Evolutionary conservation across 1,139 yeast genomes (phyloP).

Genomic region (Ashbya aceris): DNA sequence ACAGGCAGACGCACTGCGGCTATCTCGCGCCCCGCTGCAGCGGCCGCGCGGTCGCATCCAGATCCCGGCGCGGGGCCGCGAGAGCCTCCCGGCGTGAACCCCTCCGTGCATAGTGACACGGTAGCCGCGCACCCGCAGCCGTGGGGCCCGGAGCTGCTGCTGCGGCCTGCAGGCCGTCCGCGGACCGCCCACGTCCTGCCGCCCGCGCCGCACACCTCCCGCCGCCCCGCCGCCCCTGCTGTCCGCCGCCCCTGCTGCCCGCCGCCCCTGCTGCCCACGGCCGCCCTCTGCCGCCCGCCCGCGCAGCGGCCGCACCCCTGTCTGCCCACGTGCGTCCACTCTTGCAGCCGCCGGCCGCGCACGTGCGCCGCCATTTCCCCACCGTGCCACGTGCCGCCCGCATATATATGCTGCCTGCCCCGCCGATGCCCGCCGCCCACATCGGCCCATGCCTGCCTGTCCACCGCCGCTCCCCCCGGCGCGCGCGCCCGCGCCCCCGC

Average conservation of each 20-base stretch:
- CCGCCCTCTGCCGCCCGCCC: slow-evolving; percentile 1
- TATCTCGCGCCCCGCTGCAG: too few relatives aligned
- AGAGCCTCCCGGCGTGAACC: too few relatives aligned
- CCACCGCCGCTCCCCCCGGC: background rate
- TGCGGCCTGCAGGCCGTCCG: too few relatives aligned
- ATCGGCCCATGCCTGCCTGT: background rate
- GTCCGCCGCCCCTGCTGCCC: slow-evolving; percentile 1
- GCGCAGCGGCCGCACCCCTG: background rate
- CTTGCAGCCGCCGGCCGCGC: background rate
- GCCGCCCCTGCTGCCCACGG: slow-evolving; percentile 1
- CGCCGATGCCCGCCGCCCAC: background rate
- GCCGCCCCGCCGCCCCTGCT: background rate
- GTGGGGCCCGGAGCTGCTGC: too few relatives aligned
- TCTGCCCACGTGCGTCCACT: slow-evolving; percentile 8
- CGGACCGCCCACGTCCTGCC: background rate
- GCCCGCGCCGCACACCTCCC: background rate
- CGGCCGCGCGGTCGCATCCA: too few relatives aligned
- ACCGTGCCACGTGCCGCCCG: background rate
- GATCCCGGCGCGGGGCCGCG: too few relatives aligned
- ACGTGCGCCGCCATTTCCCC: background rate
- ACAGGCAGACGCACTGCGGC: too few relatives aligned
- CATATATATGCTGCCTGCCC: background rate
- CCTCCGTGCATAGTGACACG: too few relatives aligned
- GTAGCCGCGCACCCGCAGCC: too few relatives aligned
- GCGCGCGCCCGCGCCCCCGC: background rate